Percentiles rank a stretch among this genome's conserved stretches.
Evolutionary conservation across 306 rosid species (phyloP).

Genomic region (Psophocarpus tetragonolobus): DNA sequence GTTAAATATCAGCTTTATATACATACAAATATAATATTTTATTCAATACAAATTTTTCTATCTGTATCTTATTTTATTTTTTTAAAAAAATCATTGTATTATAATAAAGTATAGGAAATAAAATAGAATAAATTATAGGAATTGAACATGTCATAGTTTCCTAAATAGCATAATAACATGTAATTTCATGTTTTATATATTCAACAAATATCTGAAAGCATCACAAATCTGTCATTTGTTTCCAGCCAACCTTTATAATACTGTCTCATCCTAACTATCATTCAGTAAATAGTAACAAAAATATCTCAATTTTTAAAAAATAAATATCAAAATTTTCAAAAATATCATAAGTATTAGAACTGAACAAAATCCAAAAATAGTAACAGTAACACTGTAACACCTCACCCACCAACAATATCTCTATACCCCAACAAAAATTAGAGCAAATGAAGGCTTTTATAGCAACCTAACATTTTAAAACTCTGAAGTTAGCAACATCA

Average conservation of each 20-base stretch:
- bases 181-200: background rate
- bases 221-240: background rate
- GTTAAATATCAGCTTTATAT: too few species aligned
- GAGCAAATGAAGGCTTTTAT: background rate
- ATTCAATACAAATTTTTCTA: too few species aligned
- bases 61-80: too few species aligned
- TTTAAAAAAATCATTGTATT: too few species aligned
- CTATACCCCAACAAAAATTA: constrained; percentile 22
- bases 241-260: background rate
- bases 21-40: too few species aligned
- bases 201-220: constrained; percentile 14
- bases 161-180: background rate
- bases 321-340: too few species aligned
- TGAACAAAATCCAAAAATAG: background rate
- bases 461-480: background rate
- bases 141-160: too few species aligned
- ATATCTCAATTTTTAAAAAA: background rate
- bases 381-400: background rate
- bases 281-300: background rate
- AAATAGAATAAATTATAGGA: too few species aligned
- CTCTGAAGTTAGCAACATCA: background rate
- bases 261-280: background rate
- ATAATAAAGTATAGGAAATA: too few species aligned
- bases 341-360: background rate
- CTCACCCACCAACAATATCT: background rate